phyloP scores from a whole-genome alignment of 129 eudicot species.

The Dittrichia graveolens region DNA sequence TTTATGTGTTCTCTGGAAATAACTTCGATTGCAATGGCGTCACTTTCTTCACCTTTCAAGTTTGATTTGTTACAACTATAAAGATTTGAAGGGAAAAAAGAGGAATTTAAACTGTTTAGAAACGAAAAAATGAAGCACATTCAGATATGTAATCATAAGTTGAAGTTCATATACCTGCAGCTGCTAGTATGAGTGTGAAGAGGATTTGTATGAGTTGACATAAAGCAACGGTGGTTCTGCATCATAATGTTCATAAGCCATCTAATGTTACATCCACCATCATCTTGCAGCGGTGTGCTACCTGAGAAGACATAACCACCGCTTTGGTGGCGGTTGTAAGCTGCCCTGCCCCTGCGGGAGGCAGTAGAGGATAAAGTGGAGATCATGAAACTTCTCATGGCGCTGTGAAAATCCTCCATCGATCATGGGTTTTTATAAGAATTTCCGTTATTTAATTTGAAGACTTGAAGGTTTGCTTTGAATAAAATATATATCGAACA shows the following conservation, averaged over 20 bases:
- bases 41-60: background rate
- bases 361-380: background rate
- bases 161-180: too few relatives aligned
- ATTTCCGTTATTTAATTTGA: background rate
- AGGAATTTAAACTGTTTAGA: too few relatives aligned
- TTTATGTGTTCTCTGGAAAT: conserved; percentile 17
- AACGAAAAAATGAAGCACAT: background rate
- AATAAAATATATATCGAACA: background rate
- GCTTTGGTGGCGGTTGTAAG: background rate
- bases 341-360: background rate
- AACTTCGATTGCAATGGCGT: conserved; percentile 12
- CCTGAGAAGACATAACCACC: background rate
- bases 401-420: background rate
- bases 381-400: conserved; percentile 12
- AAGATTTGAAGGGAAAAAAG: background rate
- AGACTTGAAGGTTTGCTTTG: background rate
- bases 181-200: background rate
- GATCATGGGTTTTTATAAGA: background rate
- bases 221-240: background rate
- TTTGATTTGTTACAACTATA: conserved; percentile 8
- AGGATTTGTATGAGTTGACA: background rate
- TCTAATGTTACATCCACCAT: background rate
- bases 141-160: too few relatives aligned
- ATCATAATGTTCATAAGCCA: background rate
- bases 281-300: background rate